These are phyloP conservation scores for Neurospora sp. DNA, from an alignment of 495 filamentous ascomycete genomes.

Conservation along the genomic window DNA sequence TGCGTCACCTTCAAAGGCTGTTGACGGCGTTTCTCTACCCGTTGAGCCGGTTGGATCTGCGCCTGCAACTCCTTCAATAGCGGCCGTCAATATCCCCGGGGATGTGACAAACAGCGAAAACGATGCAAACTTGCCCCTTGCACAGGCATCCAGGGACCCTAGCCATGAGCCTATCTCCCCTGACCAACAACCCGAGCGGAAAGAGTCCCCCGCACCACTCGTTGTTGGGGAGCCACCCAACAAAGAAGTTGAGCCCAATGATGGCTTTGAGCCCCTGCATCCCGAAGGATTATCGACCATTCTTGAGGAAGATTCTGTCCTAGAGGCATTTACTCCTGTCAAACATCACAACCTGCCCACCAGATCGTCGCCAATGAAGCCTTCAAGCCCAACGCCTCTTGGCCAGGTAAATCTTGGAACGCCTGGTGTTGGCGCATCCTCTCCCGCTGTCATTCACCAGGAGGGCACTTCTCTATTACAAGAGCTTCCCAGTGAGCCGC, in stretches of 20 bases:
- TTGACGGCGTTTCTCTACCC: background rate
- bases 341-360: background rate
- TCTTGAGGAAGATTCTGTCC: conserved; percentile 13
- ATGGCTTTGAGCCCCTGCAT: conserved; percentile 7
- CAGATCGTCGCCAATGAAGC: background rate
- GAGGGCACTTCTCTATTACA: background rate
- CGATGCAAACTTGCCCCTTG: background rate
- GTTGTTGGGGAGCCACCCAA: background rate
- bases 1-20: background rate
- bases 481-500: background rate
- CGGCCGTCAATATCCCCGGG: background rate
- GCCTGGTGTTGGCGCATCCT: background rate
- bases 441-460: background rate
- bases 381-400: background rate
- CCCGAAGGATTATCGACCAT: conserved; percentile 22
- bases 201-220: background rate
- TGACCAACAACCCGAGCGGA: background rate
- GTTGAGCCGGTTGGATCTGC: background rate
- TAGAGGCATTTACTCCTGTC: conserved; percentile 1
- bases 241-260: background rate
- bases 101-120: background rate
- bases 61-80: background rate
- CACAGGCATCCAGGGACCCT: conserved; percentile 12
- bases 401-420: background rate
- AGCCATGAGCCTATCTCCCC: background rate